Evolutionary conservation across 2,329 filamentous ascomycete genomes (phyloP), one percentile per base, ranked within the genome.

Genomic region (Penicillium sp.): DNA sequence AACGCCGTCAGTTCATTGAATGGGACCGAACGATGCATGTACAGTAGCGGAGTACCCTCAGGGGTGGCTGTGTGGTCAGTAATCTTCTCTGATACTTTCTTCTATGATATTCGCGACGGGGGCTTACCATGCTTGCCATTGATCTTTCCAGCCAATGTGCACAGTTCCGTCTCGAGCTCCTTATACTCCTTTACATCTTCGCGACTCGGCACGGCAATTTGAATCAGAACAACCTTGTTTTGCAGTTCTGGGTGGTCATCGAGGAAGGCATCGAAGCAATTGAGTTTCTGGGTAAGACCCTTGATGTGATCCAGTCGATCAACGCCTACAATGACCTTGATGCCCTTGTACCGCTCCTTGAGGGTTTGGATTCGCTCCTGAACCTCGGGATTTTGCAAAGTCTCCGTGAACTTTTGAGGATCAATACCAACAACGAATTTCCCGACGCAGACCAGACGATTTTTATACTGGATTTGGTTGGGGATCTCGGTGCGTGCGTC

Each of bases 291-390:
- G 0, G 89, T 89, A 7, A 97, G 88, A 49, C 92, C 91, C 73
- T 97, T 96, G 81, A 95, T 95, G 70, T 96, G 95, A 71, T 97
- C 91, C 40, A 96, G 79, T 33, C 92, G 85, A 68, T 97, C 91
- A 37, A 96, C 90, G 52, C 92, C 91, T 30, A 96, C 87, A 50
- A 97, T 92, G 51, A 96, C 80, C 73, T 93, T 95, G 57, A 93
- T 84, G 33, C 88, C 90, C 54, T 91, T 83, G 64, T 95, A 97
- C 68, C 91, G 90, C 63, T 85, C 84, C 62, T 86, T 81, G 2
- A 96, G 77, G 0, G 84, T 80, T 4, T 81, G 81, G 55, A 96
- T 95, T 45, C 90, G 87, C 55, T 89, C 82, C 64, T 89, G 82
- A 0, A 95, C 88, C 52, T 84, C 86, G 19, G 83, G 82, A 63